phyloP scores from a whole-genome alignment of 2,329 filamentous ascomycete species.

The Penicillium sp. region DNA sequence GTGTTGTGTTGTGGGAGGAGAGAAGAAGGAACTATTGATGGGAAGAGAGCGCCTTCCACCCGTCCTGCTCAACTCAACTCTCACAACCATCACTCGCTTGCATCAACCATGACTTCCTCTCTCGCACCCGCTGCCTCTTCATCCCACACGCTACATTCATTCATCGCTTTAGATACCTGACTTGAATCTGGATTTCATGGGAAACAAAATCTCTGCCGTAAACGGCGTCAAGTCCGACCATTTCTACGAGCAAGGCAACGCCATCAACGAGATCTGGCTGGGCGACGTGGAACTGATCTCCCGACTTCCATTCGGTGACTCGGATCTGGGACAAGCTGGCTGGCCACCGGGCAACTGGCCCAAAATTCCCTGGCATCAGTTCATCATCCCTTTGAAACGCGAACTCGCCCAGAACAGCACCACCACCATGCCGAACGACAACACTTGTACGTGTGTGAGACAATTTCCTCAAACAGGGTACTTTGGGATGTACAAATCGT shows the following conservation, averaged over 20 bases:
- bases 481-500: neutral
- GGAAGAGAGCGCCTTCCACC: too few species aligned
- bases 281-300: conserved; percentile 39
- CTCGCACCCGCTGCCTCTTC: too few species aligned
- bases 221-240: conserved; percentile 36
- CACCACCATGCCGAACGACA: neutral
- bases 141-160: too few species aligned
- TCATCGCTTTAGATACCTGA: too few species aligned
- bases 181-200: conserved; percentile 31
- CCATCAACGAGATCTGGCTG: conserved; percentile 40
- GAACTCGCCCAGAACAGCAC: neutral
- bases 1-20: too few species aligned
- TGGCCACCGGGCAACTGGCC: conserved; percentile 35
- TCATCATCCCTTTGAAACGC: conserved; percentile 37
- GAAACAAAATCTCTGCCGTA: conserved; percentile 35
- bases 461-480: neutral
- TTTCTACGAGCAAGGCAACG: conserved; percentile 38
- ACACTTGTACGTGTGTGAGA: neutral
- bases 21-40: too few species aligned
- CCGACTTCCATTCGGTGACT: conserved; percentile 40
- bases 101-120: too few species aligned
- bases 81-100: too few species aligned
- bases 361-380: conserved; percentile 42
- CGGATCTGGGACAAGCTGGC: conserved; percentile 38
- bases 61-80: too few species aligned